Evolutionary conservation across 305 asterid species (phyloP).

Genomic region (Fraxinus albicans): DNA sequence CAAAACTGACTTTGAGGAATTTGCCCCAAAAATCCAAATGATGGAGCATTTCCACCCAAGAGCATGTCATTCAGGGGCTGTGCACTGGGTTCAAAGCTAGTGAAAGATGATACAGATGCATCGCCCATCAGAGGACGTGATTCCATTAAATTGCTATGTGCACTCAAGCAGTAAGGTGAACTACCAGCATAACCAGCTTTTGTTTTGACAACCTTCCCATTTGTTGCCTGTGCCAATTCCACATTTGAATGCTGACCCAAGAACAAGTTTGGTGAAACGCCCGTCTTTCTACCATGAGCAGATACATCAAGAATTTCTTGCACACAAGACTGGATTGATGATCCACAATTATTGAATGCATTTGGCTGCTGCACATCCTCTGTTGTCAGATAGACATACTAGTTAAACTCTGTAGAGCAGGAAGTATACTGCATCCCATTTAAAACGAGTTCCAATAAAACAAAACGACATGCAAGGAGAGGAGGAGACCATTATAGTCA

Average conservation of each 20-base stretch:
- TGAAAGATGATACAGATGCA: constrained; percentile 38
- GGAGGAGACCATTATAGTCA: neutral
- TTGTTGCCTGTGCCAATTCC: constrained; percentile 47
- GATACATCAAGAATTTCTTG: constrained; percentile 48
- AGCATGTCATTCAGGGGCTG: constrained; percentile 39
- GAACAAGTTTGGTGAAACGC: constrained; percentile 49
- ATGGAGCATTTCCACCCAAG: constrained; percentile 37
- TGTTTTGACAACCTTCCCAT: constrained; percentile 55
- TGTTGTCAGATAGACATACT: constrained; percentile 25
- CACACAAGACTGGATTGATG: constrained; percentile 37
- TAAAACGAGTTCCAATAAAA: neutral
- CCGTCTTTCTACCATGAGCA: constrained; percentile 40
- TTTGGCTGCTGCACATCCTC: constrained; percentile 36
- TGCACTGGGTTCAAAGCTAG: constrained; percentile 39
- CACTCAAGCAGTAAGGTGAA: constrained; percentile 54
- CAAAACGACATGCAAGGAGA: neutral
- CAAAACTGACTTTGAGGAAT: constrained; percentile 28
- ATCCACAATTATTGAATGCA: constrained; percentile 31
- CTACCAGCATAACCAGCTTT: constrained; percentile 59
- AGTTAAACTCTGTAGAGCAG: neutral
- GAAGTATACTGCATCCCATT: neutral
- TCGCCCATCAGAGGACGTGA: constrained; percentile 41
- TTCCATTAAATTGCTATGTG: constrained; percentile 49
- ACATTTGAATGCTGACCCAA: constrained; percentile 51
- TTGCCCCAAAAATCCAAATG: constrained; percentile 39